phyloP scores from a whole-genome alignment of 2,329 filamentous ascomycete genomes.

The Stagonosporopsis chrysanthemi region DNA sequence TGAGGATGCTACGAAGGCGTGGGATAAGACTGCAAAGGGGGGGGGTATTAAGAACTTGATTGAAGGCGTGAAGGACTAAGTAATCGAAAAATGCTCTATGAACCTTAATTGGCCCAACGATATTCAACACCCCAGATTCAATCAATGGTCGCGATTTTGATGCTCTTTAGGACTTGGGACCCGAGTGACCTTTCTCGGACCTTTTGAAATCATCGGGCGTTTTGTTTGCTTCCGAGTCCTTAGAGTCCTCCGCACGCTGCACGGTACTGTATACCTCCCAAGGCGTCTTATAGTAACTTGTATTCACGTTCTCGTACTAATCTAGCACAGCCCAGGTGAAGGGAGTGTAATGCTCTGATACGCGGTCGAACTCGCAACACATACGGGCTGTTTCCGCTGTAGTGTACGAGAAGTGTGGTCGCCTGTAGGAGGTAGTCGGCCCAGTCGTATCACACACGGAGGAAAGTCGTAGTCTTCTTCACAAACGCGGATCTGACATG shows the following conservation, averaged over 20 bases:
- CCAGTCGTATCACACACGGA: neutral
- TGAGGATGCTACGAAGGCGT: conserved; percentile 40
- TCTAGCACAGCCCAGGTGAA: neutral
- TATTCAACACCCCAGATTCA: too few relatives aligned
- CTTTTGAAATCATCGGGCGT: too few relatives aligned
- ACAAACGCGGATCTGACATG: too few relatives aligned
- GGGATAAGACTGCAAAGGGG: conserved; percentile 42
- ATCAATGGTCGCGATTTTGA: too few relatives aligned
- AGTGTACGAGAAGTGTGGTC: neutral
- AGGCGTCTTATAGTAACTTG: neutral
- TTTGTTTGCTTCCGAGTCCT: neutral
- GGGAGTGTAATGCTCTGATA: neutral
- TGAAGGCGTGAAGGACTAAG: conserved; percentile 34
- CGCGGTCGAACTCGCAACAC: neutral
- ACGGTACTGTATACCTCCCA: neutral
- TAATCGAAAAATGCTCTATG: neutral
- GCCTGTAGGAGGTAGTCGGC: neutral
- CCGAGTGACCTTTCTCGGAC: too few relatives aligned
- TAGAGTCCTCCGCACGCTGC: neutral
- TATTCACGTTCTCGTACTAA: neutral
- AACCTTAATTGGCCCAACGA: neutral
- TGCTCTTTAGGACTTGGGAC: too few relatives aligned
- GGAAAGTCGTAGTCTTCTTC: too few relatives aligned
- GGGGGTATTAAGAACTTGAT: conserved; percentile 48
- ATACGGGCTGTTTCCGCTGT: neutral